Evolutionary conservation across 2,329 filamentous ascomycete species (phyloP).

Genomic region (Macroventuria anomochaeta): DNA sequence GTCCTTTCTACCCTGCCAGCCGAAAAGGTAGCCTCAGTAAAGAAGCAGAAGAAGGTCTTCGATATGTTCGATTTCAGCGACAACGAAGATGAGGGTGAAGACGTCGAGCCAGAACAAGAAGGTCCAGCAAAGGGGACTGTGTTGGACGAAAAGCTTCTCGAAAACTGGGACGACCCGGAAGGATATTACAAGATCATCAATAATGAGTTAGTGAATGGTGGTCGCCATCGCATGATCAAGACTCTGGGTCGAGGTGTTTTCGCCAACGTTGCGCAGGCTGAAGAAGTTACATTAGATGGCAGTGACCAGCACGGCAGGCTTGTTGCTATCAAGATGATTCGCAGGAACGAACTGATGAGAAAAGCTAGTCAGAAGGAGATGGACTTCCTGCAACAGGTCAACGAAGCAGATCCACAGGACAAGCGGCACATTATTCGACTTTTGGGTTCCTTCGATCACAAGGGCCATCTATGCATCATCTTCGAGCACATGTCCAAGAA

Average conservation of each 20-base stretch:
- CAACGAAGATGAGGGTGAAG: constrained; percentile 67
- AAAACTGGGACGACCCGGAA: constrained; percentile 92
- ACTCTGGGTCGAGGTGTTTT: constrained; percentile 94
- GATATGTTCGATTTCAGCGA: constrained; percentile 75
- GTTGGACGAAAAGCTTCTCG: constrained; percentile 77
- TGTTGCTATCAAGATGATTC: constrained; percentile 98
- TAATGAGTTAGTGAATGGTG: constrained; percentile 84
- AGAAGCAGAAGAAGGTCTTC: constrained; percentile 58
- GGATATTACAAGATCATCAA: constrained; percentile 96
- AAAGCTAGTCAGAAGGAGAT: constrained; percentile 96
- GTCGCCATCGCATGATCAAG: constrained; percentile 86
- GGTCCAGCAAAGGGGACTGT: constrained; percentile 36
- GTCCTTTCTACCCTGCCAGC: constrained; percentile 59
- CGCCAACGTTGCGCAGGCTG: constrained; percentile 89
- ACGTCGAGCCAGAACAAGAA: constrained; percentile 54
- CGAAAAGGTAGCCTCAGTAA: constrained; percentile 43
- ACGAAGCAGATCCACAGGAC: constrained; percentile 82
- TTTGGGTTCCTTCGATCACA: constrained; percentile 88
- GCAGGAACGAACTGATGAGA: constrained; percentile 91
- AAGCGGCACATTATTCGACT: constrained; percentile 92
- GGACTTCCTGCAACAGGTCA: constrained; percentile 86
- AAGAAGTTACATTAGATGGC: constrained; percentile 26
- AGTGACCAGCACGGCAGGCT: constrained; percentile 59
- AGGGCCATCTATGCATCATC: constrained; percentile 92
- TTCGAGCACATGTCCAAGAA: constrained; percentile 91